Conservation (phyloP, 1,284 basidiomycete species). For the Melampsora larici-populina region DNA sequence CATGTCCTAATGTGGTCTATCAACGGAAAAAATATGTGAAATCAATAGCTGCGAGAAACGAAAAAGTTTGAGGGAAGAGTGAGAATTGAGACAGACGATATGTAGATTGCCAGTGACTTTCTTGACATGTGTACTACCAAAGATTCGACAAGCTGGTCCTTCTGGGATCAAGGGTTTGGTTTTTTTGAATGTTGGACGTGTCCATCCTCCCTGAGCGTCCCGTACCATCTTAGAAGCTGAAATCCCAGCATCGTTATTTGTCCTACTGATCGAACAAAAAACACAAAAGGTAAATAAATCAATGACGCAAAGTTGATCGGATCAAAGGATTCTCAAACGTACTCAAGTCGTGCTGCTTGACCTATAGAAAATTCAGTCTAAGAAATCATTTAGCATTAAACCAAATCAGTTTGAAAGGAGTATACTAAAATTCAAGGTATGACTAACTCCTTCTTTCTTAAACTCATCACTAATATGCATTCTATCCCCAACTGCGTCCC, state of each 20-base stretch:
- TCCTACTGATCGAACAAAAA: background rate
- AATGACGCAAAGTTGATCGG: background rate
- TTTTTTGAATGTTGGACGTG: slow-evolving; percentile 59
- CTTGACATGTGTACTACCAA: slow-evolving; percentile 78
- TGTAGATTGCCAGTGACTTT: slow-evolving; percentile 70
- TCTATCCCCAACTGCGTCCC: slow-evolving; percentile 87
- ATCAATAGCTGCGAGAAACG: background rate
- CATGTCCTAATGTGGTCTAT: slow-evolving; percentile 82
- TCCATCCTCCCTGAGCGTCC: slow-evolving; percentile 42
- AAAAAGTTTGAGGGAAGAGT: background rate
- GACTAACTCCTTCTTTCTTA: slow-evolving; percentile 74
- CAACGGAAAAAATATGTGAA: background rate
- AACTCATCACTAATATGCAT: slow-evolving; percentile 79
- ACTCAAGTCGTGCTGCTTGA: slow-evolving; percentile 72
- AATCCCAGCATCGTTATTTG: slow-evolving; percentile 47
- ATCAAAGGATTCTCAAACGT: slow-evolving; percentile 47
- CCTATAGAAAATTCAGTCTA: slow-evolving; percentile 77
- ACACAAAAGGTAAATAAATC: background rate
- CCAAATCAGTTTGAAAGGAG: background rate
- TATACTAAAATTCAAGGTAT: too few species aligned
- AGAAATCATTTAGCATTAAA: background rate
- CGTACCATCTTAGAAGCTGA: slow-evolving; percentile 49
- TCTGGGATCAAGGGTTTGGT: slow-evolving; percentile 68
- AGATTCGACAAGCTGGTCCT: slow-evolving; percentile 75
- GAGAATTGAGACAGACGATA: slow-evolving; percentile 47